Evolutionary conservation across 2,329 filamentous ascomycete genomes (phyloP).

Genomic region (Xylaria sp.): DNA sequence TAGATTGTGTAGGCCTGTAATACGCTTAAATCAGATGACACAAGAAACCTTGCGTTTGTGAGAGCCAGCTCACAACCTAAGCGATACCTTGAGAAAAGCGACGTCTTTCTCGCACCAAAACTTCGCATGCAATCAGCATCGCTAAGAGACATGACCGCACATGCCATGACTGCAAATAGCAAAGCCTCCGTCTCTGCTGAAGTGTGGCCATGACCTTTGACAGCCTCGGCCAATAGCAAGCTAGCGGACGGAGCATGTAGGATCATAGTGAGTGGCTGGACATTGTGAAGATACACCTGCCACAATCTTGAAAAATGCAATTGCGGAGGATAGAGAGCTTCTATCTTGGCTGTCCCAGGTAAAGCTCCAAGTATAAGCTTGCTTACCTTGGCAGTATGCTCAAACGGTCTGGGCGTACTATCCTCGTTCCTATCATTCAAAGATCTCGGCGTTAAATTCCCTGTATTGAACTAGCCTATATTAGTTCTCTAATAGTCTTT

Average conservation of each 20-base stretch:
- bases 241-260: conserved; percentile 12
- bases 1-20: conserved; percentile 21
- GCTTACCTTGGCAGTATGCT: conserved; percentile 7
- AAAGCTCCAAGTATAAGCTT: conserved; percentile 2
- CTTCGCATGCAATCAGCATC: conserved; percentile 11
- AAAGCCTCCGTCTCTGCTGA: conserved; percentile 11
- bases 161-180: conserved; percentile 17
- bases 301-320: conserved; percentile 7
- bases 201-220: conserved; percentile 7
- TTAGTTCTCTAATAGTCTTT: conserved; percentile 9
- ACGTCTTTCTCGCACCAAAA: conserved; percentile 9
- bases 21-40: conserved; percentile 11
- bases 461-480: conserved; percentile 10
- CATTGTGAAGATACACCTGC: conserved; percentile 15
- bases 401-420: conserved; percentile 1
- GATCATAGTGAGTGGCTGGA: conserved; percentile 17
- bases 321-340: conserved; percentile 8
- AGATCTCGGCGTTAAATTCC: conserved; percentile 12
- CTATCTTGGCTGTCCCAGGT: not conserved
- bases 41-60: conserved; percentile 14
- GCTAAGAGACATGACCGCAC: conserved; percentile 14
- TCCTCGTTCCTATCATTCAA: conserved; percentile 14
- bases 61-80: conserved; percentile 15
- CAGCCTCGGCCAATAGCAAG: conserved; percentile 8
- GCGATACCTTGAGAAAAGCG: conserved; percentile 13